These are phyloP conservation scores for Pterocarpus santalinus DNA, from an alignment of 306 rosid species.

Conservation along the genomic window DNA sequence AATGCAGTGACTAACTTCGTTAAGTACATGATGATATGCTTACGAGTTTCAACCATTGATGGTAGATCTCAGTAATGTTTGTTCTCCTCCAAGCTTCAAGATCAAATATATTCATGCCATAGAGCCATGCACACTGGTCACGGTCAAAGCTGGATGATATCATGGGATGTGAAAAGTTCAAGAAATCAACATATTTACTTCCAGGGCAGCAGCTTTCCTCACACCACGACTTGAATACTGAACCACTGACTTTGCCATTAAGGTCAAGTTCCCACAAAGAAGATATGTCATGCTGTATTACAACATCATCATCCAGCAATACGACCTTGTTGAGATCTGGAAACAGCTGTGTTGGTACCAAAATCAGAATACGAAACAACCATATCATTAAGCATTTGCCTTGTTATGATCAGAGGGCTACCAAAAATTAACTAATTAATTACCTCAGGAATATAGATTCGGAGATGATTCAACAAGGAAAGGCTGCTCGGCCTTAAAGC, in stretches of 20 bases:
- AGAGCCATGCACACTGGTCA: slow-evolving; percentile 74
- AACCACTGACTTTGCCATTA: slow-evolving; percentile 82
- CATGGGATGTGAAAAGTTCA: slow-evolving; percentile 74
- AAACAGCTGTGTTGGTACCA: slow-evolving; percentile 72
- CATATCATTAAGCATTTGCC: slow-evolving; percentile 36
- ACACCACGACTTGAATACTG: slow-evolving; percentile 75
- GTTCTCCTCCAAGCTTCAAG: slow-evolving; percentile 87
- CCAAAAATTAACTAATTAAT: slow-evolving; percentile 24
- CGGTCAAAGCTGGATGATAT: slow-evolving; percentile 69
- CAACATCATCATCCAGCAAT: slow-evolving; percentile 83
- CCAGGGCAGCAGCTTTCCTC: slow-evolving; percentile 72
- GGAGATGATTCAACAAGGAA: slow-evolving; percentile 83
- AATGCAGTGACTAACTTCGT: not conserved
- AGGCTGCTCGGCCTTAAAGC: slow-evolving; percentile 69
- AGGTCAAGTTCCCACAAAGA: slow-evolving; percentile 82
- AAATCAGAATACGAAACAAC: slow-evolving; percentile 50
- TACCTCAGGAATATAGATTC: slow-evolving; percentile 81
- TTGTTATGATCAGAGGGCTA: slow-evolving; percentile 33
- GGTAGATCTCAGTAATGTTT: slow-evolving; percentile 71
- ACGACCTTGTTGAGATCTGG: slow-evolving; percentile 82
- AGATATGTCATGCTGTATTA: slow-evolving; percentile 81
- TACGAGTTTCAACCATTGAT: slow-evolving; percentile 74
- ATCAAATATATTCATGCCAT: slow-evolving; percentile 80
- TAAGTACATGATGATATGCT: slow-evolving; percentile 42
- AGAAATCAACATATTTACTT: slow-evolving; percentile 64